A percentile compares a stretch with the other conserved stretches of the same genome.
These are phyloP conservation scores for Brassica balearica DNA, from an alignment of 441 rosid genomes.

Conservation along the genomic window DNA sequence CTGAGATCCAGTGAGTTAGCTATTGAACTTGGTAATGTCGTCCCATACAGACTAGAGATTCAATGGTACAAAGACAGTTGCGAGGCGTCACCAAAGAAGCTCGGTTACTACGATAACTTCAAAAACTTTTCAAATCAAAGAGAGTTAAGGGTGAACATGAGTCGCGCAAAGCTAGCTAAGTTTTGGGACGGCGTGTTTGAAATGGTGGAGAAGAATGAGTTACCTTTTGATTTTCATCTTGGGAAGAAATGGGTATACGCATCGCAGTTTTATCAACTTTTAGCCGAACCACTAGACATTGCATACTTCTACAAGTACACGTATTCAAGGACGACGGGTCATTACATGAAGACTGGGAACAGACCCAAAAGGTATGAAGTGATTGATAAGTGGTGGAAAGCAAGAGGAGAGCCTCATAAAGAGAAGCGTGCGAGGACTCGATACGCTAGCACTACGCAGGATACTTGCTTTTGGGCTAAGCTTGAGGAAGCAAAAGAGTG, in stretches of 20 bases:
- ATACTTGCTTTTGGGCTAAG: conserved; percentile 84
- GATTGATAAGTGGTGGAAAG: conserved; percentile 72
- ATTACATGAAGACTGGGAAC: conserved; percentile 58
- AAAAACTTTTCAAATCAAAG: conserved; percentile 58
- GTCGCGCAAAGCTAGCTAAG: conserved; percentile 55
- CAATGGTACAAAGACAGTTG: conserved; percentile 73
- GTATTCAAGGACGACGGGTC: conserved; percentile 42
- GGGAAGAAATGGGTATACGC: conserved; percentile 67
- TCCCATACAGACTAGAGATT: conserved; percentile 60
- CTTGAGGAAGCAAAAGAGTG: conserved; percentile 79
- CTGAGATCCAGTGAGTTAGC: conserved; percentile 64
- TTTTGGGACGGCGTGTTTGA: conserved; percentile 70
- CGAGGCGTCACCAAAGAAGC: conserved; percentile 55
- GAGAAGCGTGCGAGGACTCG: conserved; percentile 52
- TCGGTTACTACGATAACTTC: conserved; percentile 81
- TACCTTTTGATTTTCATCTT: conserved; percentile 68
- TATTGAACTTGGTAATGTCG: conserved; percentile 53
- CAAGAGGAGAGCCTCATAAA: conserved; percentile 21
- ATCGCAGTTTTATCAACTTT: conserved; percentile 66
- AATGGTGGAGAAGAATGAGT: conserved; percentile 65
- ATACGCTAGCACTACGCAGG: conserved; percentile 72
- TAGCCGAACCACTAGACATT: conserved; percentile 85
- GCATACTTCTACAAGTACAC: conserved; percentile 64
- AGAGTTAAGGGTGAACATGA: conserved; percentile 58
- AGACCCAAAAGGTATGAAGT: conserved; percentile 72